These are phyloP conservation scores for Cairneyella variabilis DNA, from an alignment of 495 filamentous ascomycete species.

Conservation along the genomic window DNA sequence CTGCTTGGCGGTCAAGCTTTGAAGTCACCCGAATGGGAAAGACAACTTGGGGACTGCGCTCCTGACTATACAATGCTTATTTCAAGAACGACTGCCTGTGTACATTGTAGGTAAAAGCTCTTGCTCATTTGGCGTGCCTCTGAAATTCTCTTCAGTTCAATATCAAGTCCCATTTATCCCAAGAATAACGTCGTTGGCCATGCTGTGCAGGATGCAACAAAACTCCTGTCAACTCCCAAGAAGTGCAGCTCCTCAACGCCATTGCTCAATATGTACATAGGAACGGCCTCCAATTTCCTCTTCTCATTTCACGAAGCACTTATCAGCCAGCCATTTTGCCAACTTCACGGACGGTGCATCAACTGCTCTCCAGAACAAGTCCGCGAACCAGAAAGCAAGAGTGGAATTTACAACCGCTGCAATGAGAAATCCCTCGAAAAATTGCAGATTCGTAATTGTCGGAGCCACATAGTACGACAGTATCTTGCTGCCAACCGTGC, in stretches of 20 bases:
- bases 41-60: no score
- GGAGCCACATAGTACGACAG: neutral
- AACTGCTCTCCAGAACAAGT: conserved; percentile 30
- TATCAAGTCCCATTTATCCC: neutral
- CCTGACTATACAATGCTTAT: no score
- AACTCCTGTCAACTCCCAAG: neutral
- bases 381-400: neutral
- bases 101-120: neutral
- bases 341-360: conserved; percentile 54
- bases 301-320: conserved; percentile 10
- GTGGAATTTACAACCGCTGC: neutral
- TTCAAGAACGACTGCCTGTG: no score
- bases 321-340: conserved; percentile 48
- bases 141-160: neutral
- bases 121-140: neutral
- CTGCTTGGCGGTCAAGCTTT: no score
- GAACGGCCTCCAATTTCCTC: neutral
- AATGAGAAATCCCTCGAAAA: neutral
- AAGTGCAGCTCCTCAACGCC: neutral
- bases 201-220: neutral
- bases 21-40: no score
- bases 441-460: neutral
- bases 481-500: neutral
- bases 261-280: no score
- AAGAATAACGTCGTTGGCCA: neutral